Conservation (phyloP, 2,329 filamentous ascomycete species). For the Ophiostoma australiae region DNA sequence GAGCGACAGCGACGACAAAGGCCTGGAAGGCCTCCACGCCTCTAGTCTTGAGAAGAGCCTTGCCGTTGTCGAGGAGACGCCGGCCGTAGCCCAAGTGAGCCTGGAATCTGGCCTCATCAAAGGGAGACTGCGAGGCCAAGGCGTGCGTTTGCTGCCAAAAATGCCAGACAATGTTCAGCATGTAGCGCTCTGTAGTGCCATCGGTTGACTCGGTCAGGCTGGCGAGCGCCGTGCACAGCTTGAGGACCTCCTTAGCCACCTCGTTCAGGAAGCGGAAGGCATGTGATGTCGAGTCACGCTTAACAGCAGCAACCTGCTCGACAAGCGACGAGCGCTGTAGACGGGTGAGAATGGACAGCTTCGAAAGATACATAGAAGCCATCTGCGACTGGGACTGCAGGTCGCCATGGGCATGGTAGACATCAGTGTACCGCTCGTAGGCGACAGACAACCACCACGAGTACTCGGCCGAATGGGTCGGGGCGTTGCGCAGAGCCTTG, state of each 20-base stretch:
- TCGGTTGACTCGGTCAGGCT: background rate
- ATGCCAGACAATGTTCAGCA: conserved; percentile 43
- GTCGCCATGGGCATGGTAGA: conserved; percentile 40
- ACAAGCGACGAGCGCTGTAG: conserved; percentile 57
- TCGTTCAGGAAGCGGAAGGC: conserved; percentile 48
- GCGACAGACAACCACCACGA: conserved; percentile 47
- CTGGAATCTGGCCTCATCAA: conserved; percentile 61
- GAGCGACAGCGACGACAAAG: conserved; percentile 40
- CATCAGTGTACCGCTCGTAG: conserved; percentile 47
- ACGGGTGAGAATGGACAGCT: conserved; percentile 52
- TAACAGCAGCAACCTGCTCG: conserved; percentile 50
- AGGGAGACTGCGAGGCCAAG: conserved; percentile 43
- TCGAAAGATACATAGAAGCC: conserved; percentile 39
- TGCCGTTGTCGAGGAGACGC: conserved; percentile 31
- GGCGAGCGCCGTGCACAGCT: conserved; percentile 13
- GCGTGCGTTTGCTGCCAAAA: conserved; percentile 53
- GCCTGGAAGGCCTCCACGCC: conserved; percentile 27
- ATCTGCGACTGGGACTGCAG: conserved; percentile 42
- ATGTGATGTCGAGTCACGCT: conserved; percentile 57
- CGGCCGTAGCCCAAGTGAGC: conserved; percentile 54
- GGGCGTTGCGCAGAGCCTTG: conserved; percentile 36
- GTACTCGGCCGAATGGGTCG: background rate
- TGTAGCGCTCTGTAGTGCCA: conserved; percentile 23
- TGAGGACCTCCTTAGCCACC: conserved; percentile 38
- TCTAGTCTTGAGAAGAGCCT: background rate